A percentile compares a stretch with the other conserved stretches of the same genome.
phyloP scores from a whole-genome alignment of 306 rosid genomes.

The Vigna trinervia region DNA sequence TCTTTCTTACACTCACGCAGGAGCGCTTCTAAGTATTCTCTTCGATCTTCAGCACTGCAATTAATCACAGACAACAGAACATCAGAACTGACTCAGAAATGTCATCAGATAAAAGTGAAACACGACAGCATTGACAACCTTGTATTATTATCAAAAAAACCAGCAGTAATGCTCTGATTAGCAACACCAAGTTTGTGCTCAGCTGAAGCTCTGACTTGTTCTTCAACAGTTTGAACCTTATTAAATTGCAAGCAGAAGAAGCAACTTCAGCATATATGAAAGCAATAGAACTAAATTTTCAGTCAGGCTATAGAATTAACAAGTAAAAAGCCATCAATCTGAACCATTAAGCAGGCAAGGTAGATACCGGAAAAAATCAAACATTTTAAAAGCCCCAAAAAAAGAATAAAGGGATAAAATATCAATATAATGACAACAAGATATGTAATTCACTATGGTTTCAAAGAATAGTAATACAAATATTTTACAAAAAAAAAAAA shows the following conservation, averaged over 20 bases:
- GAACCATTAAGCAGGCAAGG: conserved; percentile 7
- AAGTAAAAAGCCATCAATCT: conserved; percentile 18
- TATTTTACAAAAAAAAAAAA: background rate
- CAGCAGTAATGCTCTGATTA: conserved; percentile 99
- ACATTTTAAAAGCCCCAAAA: background rate
- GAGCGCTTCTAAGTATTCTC: conserved; percentile 96
- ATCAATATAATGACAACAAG: conserved; percentile 12
- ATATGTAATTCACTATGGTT: conserved; percentile 5
- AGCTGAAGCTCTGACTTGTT: conserved; percentile 99
- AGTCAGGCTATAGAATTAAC: background rate
- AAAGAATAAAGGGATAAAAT: conserved; percentile 1
- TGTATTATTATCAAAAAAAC: conserved; percentile 98
- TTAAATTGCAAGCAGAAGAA: conserved; percentile 30
- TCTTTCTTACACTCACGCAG: conserved; percentile 97
- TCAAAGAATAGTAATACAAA: background rate
- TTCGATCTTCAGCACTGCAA: conserved; percentile 96
- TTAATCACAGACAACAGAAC: conserved; percentile 46
- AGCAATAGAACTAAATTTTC: conserved; percentile 21
- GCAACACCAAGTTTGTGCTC: conserved; percentile 99
- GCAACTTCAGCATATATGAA: conserved; percentile 41
- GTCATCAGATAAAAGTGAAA: conserved; percentile 26
- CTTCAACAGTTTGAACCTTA: conserved; percentile 99
- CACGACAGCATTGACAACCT: conserved; percentile 59
- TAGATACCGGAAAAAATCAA: background rate
- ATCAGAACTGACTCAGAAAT: conserved; percentile 36